phyloP scores from a whole-genome alignment of 495 filamentous ascomycete species.

The Schizothecium vesticola region DNA sequence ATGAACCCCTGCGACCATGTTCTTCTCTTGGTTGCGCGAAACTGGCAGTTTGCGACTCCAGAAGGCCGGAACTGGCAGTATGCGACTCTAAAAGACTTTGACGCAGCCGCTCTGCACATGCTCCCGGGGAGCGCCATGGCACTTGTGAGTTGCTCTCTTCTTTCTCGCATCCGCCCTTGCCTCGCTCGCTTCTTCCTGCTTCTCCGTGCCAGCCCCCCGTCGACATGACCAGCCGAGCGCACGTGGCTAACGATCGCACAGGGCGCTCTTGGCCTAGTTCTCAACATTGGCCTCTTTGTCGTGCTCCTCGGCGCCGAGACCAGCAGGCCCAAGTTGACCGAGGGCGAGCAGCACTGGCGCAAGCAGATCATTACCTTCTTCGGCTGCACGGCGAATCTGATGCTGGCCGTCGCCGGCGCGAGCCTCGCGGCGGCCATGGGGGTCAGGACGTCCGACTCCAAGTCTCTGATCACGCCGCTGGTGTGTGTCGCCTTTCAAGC shows the following conservation, averaged over 20 bases:
- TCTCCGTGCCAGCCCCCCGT: not conserved
- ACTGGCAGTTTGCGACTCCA: not conserved
- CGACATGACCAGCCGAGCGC: not conserved
- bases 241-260: conserved; percentile 3
- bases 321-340: conserved; percentile 20
- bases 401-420: conserved; percentile 23
- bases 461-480: conserved; percentile 21
- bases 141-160: conserved; percentile 15
- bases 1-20: not conserved
- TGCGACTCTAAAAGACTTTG: not conserved
- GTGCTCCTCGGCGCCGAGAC: conserved; percentile 19
- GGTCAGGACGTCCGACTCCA: conserved; percentile 14
- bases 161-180: not conserved
- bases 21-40: not conserved
- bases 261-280: conserved; percentile 21
- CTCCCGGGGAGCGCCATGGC: conserved; percentile 15
- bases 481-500: conserved; percentile 20
- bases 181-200: not conserved
- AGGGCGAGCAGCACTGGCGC: conserved; percentile 30
- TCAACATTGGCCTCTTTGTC: conserved; percentile 21
- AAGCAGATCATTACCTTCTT: conserved; percentile 26
- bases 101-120: conserved; percentile 10
- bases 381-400: conserved; percentile 23
- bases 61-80: not conserved
- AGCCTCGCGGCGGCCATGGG: conserved; percentile 20